Evolutionary conservation across 2,329 filamentous ascomycete genomes (phyloP), one percentile per base, ranked within the genome.

Genomic region (Hymenoscyphus fructigenus): DNA sequence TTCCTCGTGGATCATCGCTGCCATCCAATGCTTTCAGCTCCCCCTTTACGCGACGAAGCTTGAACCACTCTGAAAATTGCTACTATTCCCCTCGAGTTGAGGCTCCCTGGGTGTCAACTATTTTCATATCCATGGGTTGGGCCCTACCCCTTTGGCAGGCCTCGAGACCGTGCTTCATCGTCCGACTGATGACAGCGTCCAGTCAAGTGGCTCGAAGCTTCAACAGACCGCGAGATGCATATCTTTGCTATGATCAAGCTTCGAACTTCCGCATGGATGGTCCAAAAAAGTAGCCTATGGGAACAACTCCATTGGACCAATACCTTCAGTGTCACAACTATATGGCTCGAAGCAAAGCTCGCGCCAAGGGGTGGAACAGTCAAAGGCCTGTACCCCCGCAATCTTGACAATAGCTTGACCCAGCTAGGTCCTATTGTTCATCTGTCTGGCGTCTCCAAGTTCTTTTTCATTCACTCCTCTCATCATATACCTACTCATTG

Each of bases 161-260:
- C 29, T 26, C 10, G 14, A 38, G 15, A 36, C 56, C 28, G 55
- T 34, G 29, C 29, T 57, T n/a, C n/a, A 57, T 34, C 26, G 32
- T 57, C 58, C 32, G 50, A 63, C 38, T 20, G 44, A 34, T 14
- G 47, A 53, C 61, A 65, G 66, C 62, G 64, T 69, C 71, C 69
- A 72, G 64, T 73, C 58, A 62, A 69, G 66, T 68, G 57, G 59
- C 61, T 5, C 62, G 63, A 66, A 69, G 64, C 56, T 38, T 32
- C 61, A 56, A 57, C 55, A 59, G 60, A 26, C 23, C 20, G 20
- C 12, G 20, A 23, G 20, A 53, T 14, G 47, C 47, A 53, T 53
- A 3, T 53, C n/a, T 53, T 53, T 53, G 20, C 20, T 23, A 47
- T 47, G 41, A 38, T 38, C 41, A 23, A 47, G 41, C 20, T 53